phyloP scores from a whole-genome alignment of 306 rosid genomes.

The Malus sylvestris region DNA sequence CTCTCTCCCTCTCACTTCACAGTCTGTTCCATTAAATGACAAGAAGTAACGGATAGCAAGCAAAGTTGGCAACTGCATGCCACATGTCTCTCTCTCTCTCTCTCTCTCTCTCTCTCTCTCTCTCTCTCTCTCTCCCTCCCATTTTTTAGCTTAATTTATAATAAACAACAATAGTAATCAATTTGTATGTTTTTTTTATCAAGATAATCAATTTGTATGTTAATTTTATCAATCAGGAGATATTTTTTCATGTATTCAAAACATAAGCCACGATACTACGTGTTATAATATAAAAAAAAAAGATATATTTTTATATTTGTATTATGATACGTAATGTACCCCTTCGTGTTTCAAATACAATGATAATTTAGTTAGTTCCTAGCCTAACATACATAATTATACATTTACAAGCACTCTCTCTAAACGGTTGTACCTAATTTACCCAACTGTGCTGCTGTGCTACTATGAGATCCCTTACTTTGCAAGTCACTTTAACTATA shows the following conservation, averaged over 20 bases:
- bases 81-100: slow-evolving; percentile 14
- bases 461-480: slow-evolving; percentile 1
- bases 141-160: neutral
- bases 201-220: neutral
- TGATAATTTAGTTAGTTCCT: neutral
- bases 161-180: neutral
- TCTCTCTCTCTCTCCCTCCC: neutral
- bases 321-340: too few relatives aligned
- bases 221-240: slow-evolving; percentile 5
- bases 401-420: neutral
- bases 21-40: slow-evolving; percentile 33
- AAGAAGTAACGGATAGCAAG: slow-evolving; percentile 39
- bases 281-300: too few relatives aligned
- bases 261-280: too few relatives aligned
- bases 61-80: slow-evolving; percentile 29
- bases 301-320: too few relatives aligned
- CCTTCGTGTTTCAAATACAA: too few relatives aligned
- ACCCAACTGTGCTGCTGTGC: slow-evolving; percentile 15
- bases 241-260: too few relatives aligned
- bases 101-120: slow-evolving; percentile 1
- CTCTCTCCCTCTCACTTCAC: slow-evolving; percentile 21
- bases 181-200: neutral
- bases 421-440: slow-evolving; percentile 35
- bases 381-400: neutral
- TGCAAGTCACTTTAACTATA: slow-evolving; percentile 22